Evolutionary conservation across 2,329 filamentous ascomycete species (phyloP).

Genomic region (Rhynchosporium agropyri): DNA sequence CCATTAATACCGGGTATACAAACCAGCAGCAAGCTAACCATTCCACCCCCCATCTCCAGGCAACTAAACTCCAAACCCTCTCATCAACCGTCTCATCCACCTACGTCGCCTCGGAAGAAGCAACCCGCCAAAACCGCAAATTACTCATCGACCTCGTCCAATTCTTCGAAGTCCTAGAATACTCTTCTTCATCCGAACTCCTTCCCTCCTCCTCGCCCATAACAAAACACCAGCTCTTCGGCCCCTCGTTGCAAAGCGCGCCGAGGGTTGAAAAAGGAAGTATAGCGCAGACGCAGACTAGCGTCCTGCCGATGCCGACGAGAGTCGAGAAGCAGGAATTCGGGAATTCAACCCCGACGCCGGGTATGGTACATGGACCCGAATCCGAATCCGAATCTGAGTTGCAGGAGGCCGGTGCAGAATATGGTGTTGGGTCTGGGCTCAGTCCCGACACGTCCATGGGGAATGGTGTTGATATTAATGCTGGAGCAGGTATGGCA

Average conservation of each 20-base stretch:
- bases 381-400: too few species aligned
- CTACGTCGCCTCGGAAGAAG: conserved; percentile 42
- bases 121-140: conserved; percentile 40
- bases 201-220: conserved; percentile 33
- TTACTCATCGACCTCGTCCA: conserved; percentile 50
- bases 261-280: too few species aligned
- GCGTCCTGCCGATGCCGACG: conserved; percentile 48
- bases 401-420: too few species aligned
- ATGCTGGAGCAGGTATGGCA: too few species aligned
- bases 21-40: too few species aligned
- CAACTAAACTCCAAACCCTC: conserved; percentile 47
- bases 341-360: conserved; percentile 30
- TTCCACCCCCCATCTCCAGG: conserved; percentile 38
- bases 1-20: too few species aligned
- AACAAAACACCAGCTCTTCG: conserved; percentile 45
- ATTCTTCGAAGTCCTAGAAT: conserved; percentile 54
- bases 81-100: conserved; percentile 49
- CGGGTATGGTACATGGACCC: conserved; percentile 28
- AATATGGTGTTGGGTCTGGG: too few species aligned
- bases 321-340: conserved; percentile 43
- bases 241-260: conserved; percentile 44
- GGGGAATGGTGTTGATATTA: too few species aligned
- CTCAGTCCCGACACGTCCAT: too few species aligned
- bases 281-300: conserved; percentile 48
- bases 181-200: conserved; percentile 47